Evolutionary conservation across 495 filamentous ascomycete species (phyloP), one percentile per base, ranked within the genome.

Genomic region (Daldinia childiae): DNA sequence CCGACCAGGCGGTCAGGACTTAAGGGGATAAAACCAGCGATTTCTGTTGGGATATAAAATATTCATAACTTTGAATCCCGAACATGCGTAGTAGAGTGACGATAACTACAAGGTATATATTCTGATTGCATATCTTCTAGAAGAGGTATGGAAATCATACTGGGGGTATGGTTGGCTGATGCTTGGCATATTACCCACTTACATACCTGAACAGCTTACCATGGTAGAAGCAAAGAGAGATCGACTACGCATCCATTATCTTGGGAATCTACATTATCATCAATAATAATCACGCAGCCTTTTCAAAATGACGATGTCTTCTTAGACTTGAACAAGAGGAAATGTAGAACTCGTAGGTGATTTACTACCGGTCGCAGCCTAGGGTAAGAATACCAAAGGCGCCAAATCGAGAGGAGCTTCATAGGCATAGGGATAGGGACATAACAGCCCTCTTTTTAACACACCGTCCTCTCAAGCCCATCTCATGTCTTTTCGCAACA

Each of bases 281-380:
- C 4, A 2, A 7, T 15, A 5, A 27, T n/a, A 54, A 54, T n/a
- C 50, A 54, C 26, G 29, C 19, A 29, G 4, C 24, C 4, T 27
- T 15, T 15, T 30, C 9, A 27, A 9, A 29, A 14, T 3, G 9
- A 54, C 6, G 2, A 8, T 27, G 3, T n/a, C 26, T 29, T n/a
- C 26, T 29, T 30, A 8, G 50, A 30, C 50, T 30, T 24, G 26
- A 8, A 17, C 14, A 54, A 54, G 50, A 52, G 9, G 26, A 50
- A 62, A n/a, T 14, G 59, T 36, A 43, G 21, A 59, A 17, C 24
- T 5, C 12, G 21, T 39, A 59, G 21, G 15, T 59, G 54, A 58
- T 24, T 58, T 36, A 14, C 19, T 59, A 59, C 26, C 27, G 2
- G 24, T 29, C 50, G 50, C 27, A 54, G 50, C 57, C 57, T 59